Conservation (phyloP, 1,284 basidiomycete genomes). For the Sanguinoderma infundibulare region DNA sequence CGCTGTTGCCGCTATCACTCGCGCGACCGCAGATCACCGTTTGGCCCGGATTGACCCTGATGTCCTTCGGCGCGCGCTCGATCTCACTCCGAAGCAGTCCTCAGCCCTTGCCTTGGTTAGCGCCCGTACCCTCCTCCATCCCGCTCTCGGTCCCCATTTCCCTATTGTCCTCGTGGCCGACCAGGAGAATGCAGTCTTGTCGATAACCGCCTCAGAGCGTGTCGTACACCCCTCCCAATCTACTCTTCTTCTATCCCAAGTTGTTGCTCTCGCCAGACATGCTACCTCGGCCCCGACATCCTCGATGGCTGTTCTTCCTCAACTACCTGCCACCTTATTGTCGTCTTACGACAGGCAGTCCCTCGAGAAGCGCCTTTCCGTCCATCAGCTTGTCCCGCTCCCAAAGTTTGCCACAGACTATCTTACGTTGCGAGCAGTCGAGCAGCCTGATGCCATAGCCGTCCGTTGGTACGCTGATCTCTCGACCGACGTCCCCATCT, state of each 20-base stretch:
- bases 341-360: conserved; percentile 40
- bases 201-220: conserved; percentile 26
- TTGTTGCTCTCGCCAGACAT: conserved; percentile 26
- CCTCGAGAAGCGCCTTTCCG: conserved; percentile 27
- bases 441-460: conserved; percentile 38
- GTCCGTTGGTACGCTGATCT: conserved; percentile 47
- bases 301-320: conserved; percentile 28
- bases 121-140: conserved; percentile 1
- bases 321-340: conserved; percentile 36
- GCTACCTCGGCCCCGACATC: conserved; percentile 8
- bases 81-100: conserved; percentile 24
- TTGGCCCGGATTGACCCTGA: conserved; percentile 15
- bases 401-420: conserved; percentile 43
- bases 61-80: conserved; percentile 21
- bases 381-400: conserved; percentile 35
- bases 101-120: conserved; percentile 21
- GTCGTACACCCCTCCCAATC: conserved; percentile 30
- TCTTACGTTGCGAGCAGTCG: conserved; percentile 36
- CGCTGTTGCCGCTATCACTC: conserved; percentile 26
- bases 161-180: conserved; percentile 17
- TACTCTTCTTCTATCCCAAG: conserved; percentile 33
- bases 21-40: conserved; percentile 26
- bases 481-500: conserved; percentile 33
- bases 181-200: conserved; percentile 20
- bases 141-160: conserved; percentile 4